Conservation (phyloP, 805 yeast species). For the Wickerhamomyces subpelliculosus region DNA sequence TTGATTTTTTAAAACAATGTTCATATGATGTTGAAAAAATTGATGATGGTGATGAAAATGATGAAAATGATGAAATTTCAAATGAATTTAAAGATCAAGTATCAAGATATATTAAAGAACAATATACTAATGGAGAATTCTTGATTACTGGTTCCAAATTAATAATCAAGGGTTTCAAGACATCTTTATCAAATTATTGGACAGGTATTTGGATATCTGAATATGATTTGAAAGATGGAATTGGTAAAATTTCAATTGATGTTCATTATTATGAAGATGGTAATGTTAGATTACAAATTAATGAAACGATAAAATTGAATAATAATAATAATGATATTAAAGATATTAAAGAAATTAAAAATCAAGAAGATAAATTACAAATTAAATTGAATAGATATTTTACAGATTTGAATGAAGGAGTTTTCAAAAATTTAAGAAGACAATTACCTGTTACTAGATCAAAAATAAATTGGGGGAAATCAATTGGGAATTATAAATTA, state of each 20-base stretch:
- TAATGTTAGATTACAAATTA: conserved; percentile 71
- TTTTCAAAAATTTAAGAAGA: conserved; percentile 82
- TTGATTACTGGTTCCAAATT: conserved; percentile 27
- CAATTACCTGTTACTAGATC: conserved; percentile 88
- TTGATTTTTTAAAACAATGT: conserved; percentile 44
- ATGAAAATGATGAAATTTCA: not conserved
- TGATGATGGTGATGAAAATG: conserved; percentile 13
- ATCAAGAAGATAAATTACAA: conserved; percentile 56
- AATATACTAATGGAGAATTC: conserved; percentile 54
- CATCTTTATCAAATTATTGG: conserved; percentile 73
- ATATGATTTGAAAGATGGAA: conserved; percentile 38
- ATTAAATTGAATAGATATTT: conserved; percentile 54
- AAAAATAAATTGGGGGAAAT: conserved; percentile 91
- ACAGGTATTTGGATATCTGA: conserved; percentile 83
- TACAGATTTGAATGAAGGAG: conserved; percentile 64
- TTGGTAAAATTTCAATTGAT: conserved; percentile 57
- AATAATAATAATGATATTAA: conserved; percentile 18
- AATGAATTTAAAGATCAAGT: conserved; percentile 14
- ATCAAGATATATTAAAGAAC: conserved; percentile 48
- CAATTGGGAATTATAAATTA: conserved; percentile 81
- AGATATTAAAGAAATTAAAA: conserved; percentile 39
- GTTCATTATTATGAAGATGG: conserved; percentile 97
- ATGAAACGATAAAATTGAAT: too few species aligned
- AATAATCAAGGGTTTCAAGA: conserved; percentile 62
- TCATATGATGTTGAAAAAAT: conserved; percentile 48